These are phyloP conservation scores for Penicillium sp. DNA, from an alignment of 2,329 filamentous ascomycete genomes.

Conservation along the genomic window DNA sequence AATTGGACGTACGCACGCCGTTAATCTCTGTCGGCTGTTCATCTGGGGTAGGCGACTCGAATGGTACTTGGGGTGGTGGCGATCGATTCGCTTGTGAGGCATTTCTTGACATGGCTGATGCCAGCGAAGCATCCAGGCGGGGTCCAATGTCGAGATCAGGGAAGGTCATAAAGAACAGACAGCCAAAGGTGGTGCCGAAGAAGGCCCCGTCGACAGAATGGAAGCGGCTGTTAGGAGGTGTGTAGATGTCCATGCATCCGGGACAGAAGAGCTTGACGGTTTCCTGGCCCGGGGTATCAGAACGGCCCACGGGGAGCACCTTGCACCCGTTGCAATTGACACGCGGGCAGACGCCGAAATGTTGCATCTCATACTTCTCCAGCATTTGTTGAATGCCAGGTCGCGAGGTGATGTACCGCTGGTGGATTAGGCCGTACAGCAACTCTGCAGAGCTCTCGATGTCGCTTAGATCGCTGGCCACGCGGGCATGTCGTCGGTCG, in stretches of 20 bases:
- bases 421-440: conserved; percentile 96
- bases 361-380: conserved; percentile 94
- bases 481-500: conserved; percentile 74
- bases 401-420: conserved; percentile 94
- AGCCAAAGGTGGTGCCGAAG: conserved; percentile 95
- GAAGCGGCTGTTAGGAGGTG: conserved; percentile 93
- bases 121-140: conserved; percentile 52
- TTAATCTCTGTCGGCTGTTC: conserved; percentile 61
- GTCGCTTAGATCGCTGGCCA: conserved; percentile 87
- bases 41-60: conserved; percentile 35
- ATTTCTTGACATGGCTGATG: conserved; percentile 24
- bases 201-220: conserved; percentile 97
- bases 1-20: conserved; percentile 78
- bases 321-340: conserved; percentile 86
- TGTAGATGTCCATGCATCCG: conserved; percentile 93
- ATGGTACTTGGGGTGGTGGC: conserved; percentile 20
- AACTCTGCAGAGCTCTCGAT: conserved; percentile 98
- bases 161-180: conserved; percentile 97
- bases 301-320: conserved; percentile 86
- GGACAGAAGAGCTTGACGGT: conserved; percentile 99
- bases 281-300: conserved; percentile 91
- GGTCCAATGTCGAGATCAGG: conserved; percentile 83
- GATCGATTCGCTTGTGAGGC: conserved; percentile 20
- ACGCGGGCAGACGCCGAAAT: conserved; percentile 93
- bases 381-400: conserved; percentile 98